phyloP scores from a whole-genome alignment of 176 grass and related monocot genomes.

The Tuctoria greenei region DNA sequence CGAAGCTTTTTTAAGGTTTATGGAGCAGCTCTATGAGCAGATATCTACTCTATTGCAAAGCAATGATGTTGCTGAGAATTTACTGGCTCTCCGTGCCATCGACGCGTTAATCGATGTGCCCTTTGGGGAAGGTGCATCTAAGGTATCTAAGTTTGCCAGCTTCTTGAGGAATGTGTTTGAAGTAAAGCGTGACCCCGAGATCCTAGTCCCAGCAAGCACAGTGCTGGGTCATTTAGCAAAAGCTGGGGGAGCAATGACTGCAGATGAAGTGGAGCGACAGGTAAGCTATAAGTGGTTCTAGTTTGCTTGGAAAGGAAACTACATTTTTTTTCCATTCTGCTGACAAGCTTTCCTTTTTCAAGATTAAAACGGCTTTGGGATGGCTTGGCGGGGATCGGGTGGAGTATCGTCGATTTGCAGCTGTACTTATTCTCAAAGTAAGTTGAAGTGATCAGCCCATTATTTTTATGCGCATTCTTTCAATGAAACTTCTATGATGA shows the following conservation, averaged over 20 bases:
- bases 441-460: slow-evolving; percentile 33
- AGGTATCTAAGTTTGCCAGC: slow-evolving; percentile 84
- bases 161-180: slow-evolving; percentile 88
- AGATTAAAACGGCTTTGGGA: slow-evolving; percentile 96
- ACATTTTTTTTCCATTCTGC: slow-evolving; percentile 29
- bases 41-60: slow-evolving; percentile 73
- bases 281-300: slow-evolving; percentile 31
- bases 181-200: slow-evolving; percentile 78
- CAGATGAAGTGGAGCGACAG: slow-evolving; percentile 91
- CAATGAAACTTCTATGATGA: background rate
- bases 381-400: slow-evolving; percentile 88
- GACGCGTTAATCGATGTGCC: slow-evolving; percentile 88
- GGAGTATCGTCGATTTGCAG: slow-evolving; percentile 91
- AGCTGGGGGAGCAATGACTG: slow-evolving; percentile 90
- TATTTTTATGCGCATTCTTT: slow-evolving; percentile 16
- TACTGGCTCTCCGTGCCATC: slow-evolving; percentile 78
- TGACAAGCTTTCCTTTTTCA: slow-evolving; percentile 21
- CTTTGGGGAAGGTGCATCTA: slow-evolving; percentile 86
- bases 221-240: slow-evolving; percentile 90
- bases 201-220: slow-evolving; percentile 81
- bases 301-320: slow-evolving; percentile 18
- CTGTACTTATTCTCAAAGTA: slow-evolving; percentile 99
- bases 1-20: slow-evolving; percentile 92
- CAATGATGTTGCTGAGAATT: slow-evolving; percentile 70
- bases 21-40: slow-evolving; percentile 96